Base-by-base conservation (phyloP, 805 yeast species). In the Priceomyces fermenticarens region DNA sequence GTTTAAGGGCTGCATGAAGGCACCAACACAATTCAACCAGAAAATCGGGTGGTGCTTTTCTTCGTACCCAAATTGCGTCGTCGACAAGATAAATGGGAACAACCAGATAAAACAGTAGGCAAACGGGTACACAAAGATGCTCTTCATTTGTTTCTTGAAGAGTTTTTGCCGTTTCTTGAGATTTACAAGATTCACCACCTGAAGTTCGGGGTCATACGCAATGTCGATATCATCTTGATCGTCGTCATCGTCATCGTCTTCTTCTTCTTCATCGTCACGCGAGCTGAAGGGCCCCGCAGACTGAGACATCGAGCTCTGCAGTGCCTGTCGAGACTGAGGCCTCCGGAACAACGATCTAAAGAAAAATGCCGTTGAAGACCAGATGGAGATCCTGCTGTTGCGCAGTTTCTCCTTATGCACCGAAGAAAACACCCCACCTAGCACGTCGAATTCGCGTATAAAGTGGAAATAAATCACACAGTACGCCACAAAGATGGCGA, bases 81-180 rank as follows among this genome's bases (percentile, higher is more conserved):
- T 70, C 52, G 84, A 85, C 28, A 78, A 69, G 4, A 83, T 74
- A 45, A 87, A 76, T 2, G 97, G 97, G 48, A 85, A 82, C 14
- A 83, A 55, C 97, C 97, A 89, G 35, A 88, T 62, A 20, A 85
- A 70, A 43, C 88, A 71, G 60, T 88, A 89, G 2, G 95, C 84
- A 32, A 84, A 65, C 3, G 97, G 97, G 57, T 89, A 89, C 35
- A 89, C 72, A 60, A 89, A 88, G 36, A 89, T 83, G 26, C 83
- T 73, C 52, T 81, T 81, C 75, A 87, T 80, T 63, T 89, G 96
- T 42, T 81, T 80, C 56, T 83, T 80, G 38, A 89, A 85, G 46
- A 77, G 74, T 23, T 73, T 62, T 48, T 88, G 81, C 13, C 93
- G 70, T 30, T 73, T 65, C 44, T 83, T 75, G 58, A 88, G 81